phyloP scores from a whole-genome alignment of 768 basidiomycete species.

The Sarcodon sp. region DNA sequence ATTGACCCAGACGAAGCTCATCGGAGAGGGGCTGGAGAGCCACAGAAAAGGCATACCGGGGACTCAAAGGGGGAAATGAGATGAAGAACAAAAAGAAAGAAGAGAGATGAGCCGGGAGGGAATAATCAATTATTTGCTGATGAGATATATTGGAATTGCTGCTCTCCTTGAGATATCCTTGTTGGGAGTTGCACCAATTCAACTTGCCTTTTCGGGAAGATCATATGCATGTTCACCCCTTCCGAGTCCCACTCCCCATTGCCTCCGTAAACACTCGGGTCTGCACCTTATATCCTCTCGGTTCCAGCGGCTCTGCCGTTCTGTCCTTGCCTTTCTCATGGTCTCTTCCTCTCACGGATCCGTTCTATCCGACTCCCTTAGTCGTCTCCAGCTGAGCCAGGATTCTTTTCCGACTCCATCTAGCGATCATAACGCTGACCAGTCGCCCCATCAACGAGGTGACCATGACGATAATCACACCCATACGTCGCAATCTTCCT shows the following conservation, averaged over 20 bases:
- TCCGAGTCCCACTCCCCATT: constrained; percentile 5
- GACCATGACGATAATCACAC: background rate
- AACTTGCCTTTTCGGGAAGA: background rate
- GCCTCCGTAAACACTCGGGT: background rate
- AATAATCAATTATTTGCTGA: background rate
- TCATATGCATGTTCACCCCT: constrained; percentile 3
- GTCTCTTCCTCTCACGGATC: constrained; percentile 21
- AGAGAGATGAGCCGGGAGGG: background rate
- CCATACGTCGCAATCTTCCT: background rate
- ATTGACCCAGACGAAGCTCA: background rate
- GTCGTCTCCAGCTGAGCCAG: constrained; percentile 24
- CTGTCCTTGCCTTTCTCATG: constrained; percentile 13
- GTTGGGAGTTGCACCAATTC: background rate
- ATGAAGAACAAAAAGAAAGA: background rate
- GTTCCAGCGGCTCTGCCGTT: background rate
- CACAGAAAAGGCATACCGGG: background rate
- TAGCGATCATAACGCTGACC: constrained; percentile 3
- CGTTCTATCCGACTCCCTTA: constrained; percentile 31
- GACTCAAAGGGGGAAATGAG: constrained; percentile 1
- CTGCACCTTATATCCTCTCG: background rate
- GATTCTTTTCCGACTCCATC: too few species aligned
- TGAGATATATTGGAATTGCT: too few species aligned
- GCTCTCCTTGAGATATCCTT: constrained; percentile 5
- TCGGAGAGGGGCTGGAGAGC: too few species aligned
- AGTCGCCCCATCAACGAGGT: constrained; percentile 3